Base-by-base conservation (phyloP, 225 moss, liverwort and hornwort genomes). In the Sphagnum tenellum region DNA sequence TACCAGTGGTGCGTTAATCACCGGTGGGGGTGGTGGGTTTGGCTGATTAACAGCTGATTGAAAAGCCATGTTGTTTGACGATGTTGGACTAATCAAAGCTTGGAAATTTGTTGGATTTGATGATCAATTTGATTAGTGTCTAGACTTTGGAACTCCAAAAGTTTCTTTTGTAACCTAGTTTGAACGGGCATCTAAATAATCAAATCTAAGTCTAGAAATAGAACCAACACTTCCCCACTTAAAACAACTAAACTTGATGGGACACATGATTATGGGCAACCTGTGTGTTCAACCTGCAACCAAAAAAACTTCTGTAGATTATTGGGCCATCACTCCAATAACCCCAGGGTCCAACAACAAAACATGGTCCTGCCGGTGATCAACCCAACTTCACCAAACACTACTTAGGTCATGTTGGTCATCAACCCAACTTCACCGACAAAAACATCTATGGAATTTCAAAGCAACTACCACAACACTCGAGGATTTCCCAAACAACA, bases 251-350 rank as follows among this genome's bases (percentile, higher is more conserved):
- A 2, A 60, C 59, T 60, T 13, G 59, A 60, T 60, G 59, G 59
- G 29, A 29, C 29, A 60, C 2, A 2, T 2, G 59, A 10, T 6
- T 10, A n/a, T 5, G 59, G 59, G 59, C 59, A 60, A 60, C 59
- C 59, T 60, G 59, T 8, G 59, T 8, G 59, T 60, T 60, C 59
- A 60, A 60, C 59, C 59, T 60, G 59, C 59, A 60, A 60, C 7
- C 59, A 60, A 1, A 60, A 60, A 44, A 29, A 29, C 29, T 14
- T 60, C 59, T 60, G 1, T 10, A 60, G 29, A 60, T 13, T 14
- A 14, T 60, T 60, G 59, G 59, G 59, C 11, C 59, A 60, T 60
- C 59, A 60, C 59, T 60, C 59, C 59, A 60, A 60, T 14, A 14
- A 13, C 29, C 29, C 29, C 59, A 60, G 29, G 11, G 11, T 8